phyloP scores from a whole-genome alignment of 2,329 filamentous ascomycete species.

The Macrophomina tecta region DNA sequence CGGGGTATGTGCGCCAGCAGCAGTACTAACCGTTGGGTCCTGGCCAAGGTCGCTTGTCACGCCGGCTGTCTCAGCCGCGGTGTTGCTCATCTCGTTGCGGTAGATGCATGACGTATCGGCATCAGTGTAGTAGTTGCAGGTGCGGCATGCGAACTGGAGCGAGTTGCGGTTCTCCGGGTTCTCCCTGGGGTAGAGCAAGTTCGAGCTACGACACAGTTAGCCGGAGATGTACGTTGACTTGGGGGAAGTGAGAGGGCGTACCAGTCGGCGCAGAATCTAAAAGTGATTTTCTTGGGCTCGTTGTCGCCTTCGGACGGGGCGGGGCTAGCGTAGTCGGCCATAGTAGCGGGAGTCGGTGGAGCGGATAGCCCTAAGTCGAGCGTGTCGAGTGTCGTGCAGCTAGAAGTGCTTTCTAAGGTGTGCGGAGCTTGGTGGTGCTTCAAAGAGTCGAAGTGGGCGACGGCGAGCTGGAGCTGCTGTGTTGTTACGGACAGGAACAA shows the following conservation, averaged over 20 bases:
- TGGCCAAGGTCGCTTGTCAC: conserved; percentile 96
- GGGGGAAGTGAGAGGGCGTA: conserved; percentile 41
- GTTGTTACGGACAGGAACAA: conserved; percentile 16
- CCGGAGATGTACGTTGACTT: background rate
- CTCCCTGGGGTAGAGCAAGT: conserved; percentile 97
- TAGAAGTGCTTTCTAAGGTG: background rate
- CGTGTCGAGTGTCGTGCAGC: background rate
- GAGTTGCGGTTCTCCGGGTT: conserved; percentile 76
- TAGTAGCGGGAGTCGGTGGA: background rate
- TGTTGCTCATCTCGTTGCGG: conserved; percentile 90
- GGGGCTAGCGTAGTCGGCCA: conserved; percentile 33
- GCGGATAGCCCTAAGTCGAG: background rate
- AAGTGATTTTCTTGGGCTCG: conserved; percentile 77
- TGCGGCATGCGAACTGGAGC: conserved; percentile 94
- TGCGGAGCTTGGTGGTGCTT: background rate
- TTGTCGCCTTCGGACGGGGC: conserved; percentile 45
- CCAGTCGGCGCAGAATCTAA: conserved; percentile 98
- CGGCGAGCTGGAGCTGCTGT: conserved; percentile 9
- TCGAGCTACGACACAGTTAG: conserved; percentile 66
- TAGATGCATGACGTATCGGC: conserved; percentile 91
- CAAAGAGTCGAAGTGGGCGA: background rate
- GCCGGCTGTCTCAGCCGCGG: conserved; percentile 92
- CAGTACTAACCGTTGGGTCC: conserved; percentile 92
- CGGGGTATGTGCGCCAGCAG: conserved; percentile 5
- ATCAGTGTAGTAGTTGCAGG: conserved; percentile 88